A percentile compares a stretch with the other conserved stretches of the same genome.
phyloP scores from a whole-genome alignment of 1,284 basidiomycete genomes.

The Puccinia polysora region DNA sequence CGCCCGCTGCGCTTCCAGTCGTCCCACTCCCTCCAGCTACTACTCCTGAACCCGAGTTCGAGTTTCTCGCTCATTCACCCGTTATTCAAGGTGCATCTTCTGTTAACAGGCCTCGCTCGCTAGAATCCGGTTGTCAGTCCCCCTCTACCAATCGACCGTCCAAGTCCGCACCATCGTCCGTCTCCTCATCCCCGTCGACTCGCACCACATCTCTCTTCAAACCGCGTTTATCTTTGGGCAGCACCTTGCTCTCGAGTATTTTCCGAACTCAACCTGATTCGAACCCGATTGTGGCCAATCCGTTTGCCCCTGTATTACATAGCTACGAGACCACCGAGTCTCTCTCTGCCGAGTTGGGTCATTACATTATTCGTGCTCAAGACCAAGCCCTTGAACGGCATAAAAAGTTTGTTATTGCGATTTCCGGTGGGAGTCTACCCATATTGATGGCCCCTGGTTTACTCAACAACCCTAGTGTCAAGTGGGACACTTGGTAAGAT shows the following conservation, averaged over 20 bases:
- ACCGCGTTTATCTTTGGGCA: slow-evolving; percentile 8
- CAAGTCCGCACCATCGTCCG: slow-evolving; percentile 13
- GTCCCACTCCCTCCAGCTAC: background rate
- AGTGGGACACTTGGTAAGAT: slow-evolving; percentile 53
- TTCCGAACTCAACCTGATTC: slow-evolving; percentile 16
- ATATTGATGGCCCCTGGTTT: slow-evolving; percentile 53
- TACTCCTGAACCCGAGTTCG: background rate
- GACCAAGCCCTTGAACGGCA: slow-evolving; percentile 53
- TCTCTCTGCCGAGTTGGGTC: slow-evolving; percentile 50
- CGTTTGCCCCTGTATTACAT: slow-evolving; percentile 48
- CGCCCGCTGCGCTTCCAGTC: background rate
- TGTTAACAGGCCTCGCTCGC: slow-evolving; percentile 17
- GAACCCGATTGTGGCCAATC: slow-evolving; percentile 29
- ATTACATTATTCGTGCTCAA: slow-evolving; percentile 53
- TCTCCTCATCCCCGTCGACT: slow-evolving; percentile 7
- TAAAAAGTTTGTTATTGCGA: slow-evolving; percentile 53
- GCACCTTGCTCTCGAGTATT: slow-evolving; percentile 17
- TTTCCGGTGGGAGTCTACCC: slow-evolving; percentile 53
- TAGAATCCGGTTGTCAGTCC: background rate
- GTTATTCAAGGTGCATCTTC: background rate
- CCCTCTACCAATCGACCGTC: background rate
- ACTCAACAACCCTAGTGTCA: slow-evolving; percentile 49
- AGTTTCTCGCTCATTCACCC: slow-evolving; percentile 5
- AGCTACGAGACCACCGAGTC: slow-evolving; percentile 49
- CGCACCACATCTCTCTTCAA: slow-evolving; percentile 7